Evolutionary conservation across 176 grass and related monocot species (phyloP), one percentile per base, ranked within the genome.

Genomic region (Bromus sterilis): DNA sequence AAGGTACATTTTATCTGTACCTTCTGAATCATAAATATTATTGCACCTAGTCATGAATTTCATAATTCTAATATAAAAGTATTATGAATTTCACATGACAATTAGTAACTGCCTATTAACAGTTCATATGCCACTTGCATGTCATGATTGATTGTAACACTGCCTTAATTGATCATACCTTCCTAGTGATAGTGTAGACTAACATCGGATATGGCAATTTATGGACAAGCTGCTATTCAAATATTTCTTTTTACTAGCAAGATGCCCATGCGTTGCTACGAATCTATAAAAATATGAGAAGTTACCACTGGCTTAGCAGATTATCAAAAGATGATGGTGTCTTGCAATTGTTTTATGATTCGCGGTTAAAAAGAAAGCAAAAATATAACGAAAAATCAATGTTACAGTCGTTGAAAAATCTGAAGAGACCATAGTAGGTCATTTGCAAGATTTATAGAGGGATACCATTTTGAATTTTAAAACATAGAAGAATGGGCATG

Each of bases 1-100:
- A 89, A 84, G 80, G 85, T 76, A 86, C 9, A 62, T 84, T 60
- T 51, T 70, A n/a, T 42, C 11, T 26, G 21, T 36, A 30, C 29
- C 28, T 81, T 37, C 12, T 0, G 11, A 63, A 77, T 67, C 30
- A n/a, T 51, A 1, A 33, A 72, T 63, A 79, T 53, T 7, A 85
- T 60, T 51, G 10, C 23, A 48, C 20, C 31, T 11, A 6, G 32
- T 62, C n/a, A 78, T 14, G 11, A 40, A 39, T 55, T 56, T 41
- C 35, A 23, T 44, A 28, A 48, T 6, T 57, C 55, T 23, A 11
- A 1, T 57, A 25, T 24, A 36, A 18, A 18, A 23, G 1, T 28
- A 25, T 11, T 48, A 12, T 10, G 55, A 10, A 44, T 21, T 78
- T 71, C 57, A 41, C 33, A 53, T 30, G 28, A 23, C 34, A 85